These are phyloP conservation scores for Acanthamoeba castellanii DNA, from an alignment of 208 protist genomes.

Conservation along the genomic window DNA sequence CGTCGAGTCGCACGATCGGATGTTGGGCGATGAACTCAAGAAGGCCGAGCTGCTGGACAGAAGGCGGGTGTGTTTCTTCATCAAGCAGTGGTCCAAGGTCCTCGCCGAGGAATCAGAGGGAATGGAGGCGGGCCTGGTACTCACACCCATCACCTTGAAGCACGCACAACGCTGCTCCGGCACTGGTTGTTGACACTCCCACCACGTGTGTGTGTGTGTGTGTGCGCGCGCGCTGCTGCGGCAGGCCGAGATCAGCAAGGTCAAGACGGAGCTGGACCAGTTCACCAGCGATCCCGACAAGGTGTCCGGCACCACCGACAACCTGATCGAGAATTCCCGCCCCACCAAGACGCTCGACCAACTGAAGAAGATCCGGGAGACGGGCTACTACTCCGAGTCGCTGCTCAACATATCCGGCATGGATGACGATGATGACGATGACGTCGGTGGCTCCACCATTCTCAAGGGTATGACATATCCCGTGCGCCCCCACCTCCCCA, in stretches of 20 bases:
- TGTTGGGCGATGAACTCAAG: constrained; percentile 8
- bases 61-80: constrained; percentile 1
- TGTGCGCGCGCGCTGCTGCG: background rate
- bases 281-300: background rate
- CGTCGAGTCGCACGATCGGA: constrained; percentile 4
- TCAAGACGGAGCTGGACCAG: background rate
- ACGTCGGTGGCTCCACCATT: background rate
- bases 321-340: background rate
- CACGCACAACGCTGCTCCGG: background rate
- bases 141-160: no score
- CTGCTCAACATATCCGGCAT: constrained; percentile 28
- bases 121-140: constrained; percentile 40
- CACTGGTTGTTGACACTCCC: background rate
- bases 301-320: background rate
- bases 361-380: constrained; percentile 24
- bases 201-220: background rate
- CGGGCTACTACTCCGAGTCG: constrained; percentile 16
- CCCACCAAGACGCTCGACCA: background rate
- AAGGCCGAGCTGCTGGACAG: constrained; percentile 25
- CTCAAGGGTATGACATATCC: background rate
- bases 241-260: constrained; percentile 23
- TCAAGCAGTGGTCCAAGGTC: constrained; percentile 59
- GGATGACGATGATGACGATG: background rate
- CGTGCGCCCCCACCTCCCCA: background rate
- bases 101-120: constrained; percentile 18